A percentile compares a stretch with the other conserved stretches of the same genome.
These are phyloP conservation scores for Lipomyces sp. DNA, from an alignment of 805 yeast genomes.

Conservation along the genomic window DNA sequence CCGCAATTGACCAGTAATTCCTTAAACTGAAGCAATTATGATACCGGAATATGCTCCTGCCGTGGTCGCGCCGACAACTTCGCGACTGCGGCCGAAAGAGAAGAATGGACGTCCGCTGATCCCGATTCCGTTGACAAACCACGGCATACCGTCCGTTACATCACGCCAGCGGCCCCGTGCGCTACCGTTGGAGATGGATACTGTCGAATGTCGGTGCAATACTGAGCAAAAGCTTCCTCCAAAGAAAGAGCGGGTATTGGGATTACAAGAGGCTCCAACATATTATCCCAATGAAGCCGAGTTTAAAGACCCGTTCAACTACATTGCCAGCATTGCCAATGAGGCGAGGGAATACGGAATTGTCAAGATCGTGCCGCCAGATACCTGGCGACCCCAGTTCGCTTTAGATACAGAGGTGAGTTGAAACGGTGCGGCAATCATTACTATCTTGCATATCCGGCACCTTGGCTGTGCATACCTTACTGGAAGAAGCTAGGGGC, in stretches of 20 bases:
- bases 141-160: conserved; percentile 33
- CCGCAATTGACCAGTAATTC: not conserved
- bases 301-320: conserved; percentile 67
- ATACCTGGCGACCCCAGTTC: conserved; percentile 50
- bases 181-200: conserved; percentile 17
- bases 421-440: not conserved
- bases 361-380: conserved; percentile 71
- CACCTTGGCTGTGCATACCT: not conserved
- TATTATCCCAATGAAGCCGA: conserved; percentile 60
- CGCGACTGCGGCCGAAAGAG: conserved; percentile 9
- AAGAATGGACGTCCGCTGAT: conserved; percentile 1
- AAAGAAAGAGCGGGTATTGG: conserved; percentile 38
- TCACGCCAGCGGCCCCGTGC: conserved; percentile 29
- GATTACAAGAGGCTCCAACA: conserved; percentile 58
- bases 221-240: conserved; percentile 23
- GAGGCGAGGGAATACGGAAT: conserved; percentile 72
- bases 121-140: conserved; percentile 26
- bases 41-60: conserved; percentile 5
- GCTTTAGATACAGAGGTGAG: conserved; percentile 43
- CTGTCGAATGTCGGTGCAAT: conserved; percentile 19
- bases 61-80: not conserved
- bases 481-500: not conserved
- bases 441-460: not conserved
- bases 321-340: conserved; percentile 58
- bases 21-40: not conserved